These are phyloP conservation scores for Clonostachys chloroleuca DNA, from an alignment of 2,329 filamentous ascomycete species.

Conservation along the genomic window DNA sequence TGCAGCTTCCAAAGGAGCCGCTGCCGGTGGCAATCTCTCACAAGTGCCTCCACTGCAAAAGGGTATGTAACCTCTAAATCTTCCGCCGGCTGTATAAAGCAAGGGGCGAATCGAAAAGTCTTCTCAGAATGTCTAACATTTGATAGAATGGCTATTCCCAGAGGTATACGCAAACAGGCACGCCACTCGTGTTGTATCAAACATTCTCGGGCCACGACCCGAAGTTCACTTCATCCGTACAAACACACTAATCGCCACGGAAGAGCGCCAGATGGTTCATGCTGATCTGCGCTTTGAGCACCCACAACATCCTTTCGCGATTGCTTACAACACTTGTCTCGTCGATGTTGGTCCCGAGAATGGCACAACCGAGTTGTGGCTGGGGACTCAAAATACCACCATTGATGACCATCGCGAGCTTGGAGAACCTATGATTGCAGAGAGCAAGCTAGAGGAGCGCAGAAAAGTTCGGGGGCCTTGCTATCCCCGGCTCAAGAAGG, in stretches of 20 bases:
- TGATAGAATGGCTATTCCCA: constrained; percentile 12
- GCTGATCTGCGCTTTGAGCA: constrained; percentile 5
- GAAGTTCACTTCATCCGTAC: constrained; percentile 14
- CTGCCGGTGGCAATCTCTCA: constrained; percentile 12
- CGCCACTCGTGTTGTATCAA: constrained; percentile 8
- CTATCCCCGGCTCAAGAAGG: constrained; percentile 7
- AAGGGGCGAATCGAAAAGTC: background rate
- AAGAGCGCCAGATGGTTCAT: constrained; percentile 4
- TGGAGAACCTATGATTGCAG: constrained; percentile 5
- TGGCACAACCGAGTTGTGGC: constrained; percentile 10
- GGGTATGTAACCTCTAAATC: constrained; percentile 1
- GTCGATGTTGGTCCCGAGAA: constrained; percentile 7
- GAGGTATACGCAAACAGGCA: constrained; percentile 20
- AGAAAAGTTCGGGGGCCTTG: constrained; percentile 3
- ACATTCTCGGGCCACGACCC: constrained; percentile 11
- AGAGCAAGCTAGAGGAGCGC: constrained; percentile 2
- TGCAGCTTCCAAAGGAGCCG: constrained; percentile 8
- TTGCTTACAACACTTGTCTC: constrained; percentile 4
- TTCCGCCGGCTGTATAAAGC: too few species aligned
- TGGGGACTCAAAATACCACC: constrained; percentile 6
- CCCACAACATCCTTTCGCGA: constrained; percentile 4
- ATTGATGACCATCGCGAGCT: constrained; percentile 1
- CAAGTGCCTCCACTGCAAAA: constrained; percentile 12
- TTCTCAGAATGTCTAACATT: background rate
- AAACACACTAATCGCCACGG: constrained; percentile 9